Conservation (phyloP, 495 filamentous ascomycete species). For the Pyrenula massariospora region DNA sequence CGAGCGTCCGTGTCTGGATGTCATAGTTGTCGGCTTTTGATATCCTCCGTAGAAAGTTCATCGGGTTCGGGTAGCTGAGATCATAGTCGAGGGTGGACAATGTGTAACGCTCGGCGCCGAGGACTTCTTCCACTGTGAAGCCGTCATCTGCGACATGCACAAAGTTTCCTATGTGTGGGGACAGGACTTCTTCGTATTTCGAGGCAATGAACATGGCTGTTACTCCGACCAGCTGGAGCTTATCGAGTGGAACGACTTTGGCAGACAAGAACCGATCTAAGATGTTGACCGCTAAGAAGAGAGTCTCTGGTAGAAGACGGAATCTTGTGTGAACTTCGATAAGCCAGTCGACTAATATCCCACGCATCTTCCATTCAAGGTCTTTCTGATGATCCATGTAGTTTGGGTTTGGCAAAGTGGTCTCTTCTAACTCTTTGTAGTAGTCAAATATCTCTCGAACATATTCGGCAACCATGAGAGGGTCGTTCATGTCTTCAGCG, state of each 20-base stretch:
- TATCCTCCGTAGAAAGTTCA: slow-evolving; percentile 98
- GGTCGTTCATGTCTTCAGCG: slow-evolving; percentile 78
- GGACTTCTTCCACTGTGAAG: slow-evolving; percentile 88
- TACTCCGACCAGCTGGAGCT: slow-evolving; percentile 89
- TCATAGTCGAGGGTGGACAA: slow-evolving; percentile 87
- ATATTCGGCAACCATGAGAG: slow-evolving; percentile 95
- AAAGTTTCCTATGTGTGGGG: slow-evolving; percentile 94
- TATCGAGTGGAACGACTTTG: slow-evolving; percentile 89
- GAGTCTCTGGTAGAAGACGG: slow-evolving; percentile 90
- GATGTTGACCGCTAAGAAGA: slow-evolving; percentile 95
- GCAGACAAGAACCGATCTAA: slow-evolving; percentile 93
- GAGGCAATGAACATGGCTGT: slow-evolving; percentile 98
- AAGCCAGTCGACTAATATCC: slow-evolving; percentile 95
- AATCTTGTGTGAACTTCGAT: slow-evolving; percentile 97
- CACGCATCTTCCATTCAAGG: slow-evolving; percentile 96
- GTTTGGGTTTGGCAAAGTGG: slow-evolving; percentile 75
- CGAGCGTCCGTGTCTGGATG: slow-evolving; percentile 90
- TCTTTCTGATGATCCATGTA: slow-evolving; percentile 93
- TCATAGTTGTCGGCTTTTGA: slow-evolving; percentile 98
- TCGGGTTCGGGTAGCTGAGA: slow-evolving; percentile 95
- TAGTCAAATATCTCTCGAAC: slow-evolving; percentile 97
- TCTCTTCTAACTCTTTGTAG: slow-evolving; percentile 71
- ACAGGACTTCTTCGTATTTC: slow-evolving; percentile 97
- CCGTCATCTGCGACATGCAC: slow-evolving; percentile 93
- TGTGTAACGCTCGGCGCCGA: slow-evolving; percentile 92